phyloP scores from a whole-genome alignment of 371 early-diverging fungal species.

The Rhizopus arrhizus region DNA sequence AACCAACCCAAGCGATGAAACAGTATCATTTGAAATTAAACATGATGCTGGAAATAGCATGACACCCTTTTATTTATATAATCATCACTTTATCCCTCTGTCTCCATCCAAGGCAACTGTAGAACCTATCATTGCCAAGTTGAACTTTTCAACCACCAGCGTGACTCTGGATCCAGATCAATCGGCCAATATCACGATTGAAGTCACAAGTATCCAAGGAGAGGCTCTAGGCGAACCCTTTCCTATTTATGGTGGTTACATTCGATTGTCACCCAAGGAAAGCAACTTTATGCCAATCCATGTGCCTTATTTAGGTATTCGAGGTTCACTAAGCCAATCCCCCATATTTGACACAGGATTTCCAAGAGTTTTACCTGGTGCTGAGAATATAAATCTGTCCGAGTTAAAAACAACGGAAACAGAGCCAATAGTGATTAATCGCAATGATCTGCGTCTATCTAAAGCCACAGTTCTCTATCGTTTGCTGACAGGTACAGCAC shows the following conservation, averaged over 20 bases:
- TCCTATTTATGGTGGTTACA: conserved; percentile 51
- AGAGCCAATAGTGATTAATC: no score
- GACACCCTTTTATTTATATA: conserved; percentile 35
- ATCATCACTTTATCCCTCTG: conserved; percentile 17
- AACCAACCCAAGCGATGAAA: conserved; percentile 55
- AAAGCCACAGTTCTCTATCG: conserved; percentile 14
- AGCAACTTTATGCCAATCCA: conserved; percentile 24
- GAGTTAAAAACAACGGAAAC: background rate
- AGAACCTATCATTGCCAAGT: conserved; percentile 30
- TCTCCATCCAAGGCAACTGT: conserved; percentile 23
- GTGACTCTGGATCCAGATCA: conserved; percentile 44
- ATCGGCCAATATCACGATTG: conserved; percentile 39
- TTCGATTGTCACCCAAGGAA: conserved; percentile 25
- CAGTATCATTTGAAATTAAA: conserved; percentile 58
- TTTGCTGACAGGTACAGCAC: conserved; percentile 19
- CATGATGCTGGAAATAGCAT: conserved; percentile 13
- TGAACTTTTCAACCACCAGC: conserved; percentile 30
- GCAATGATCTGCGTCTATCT: background rate
- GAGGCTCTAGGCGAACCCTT: conserved; percentile 20
- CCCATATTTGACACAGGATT: conserved; percentile 49
- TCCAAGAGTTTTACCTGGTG: conserved; percentile 16
- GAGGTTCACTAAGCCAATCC: conserved; percentile 48
- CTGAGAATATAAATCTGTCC: background rate
- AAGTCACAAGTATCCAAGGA: conserved; percentile 43
- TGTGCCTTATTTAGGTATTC: conserved; percentile 61